A percentile compares a stretch with the other conserved stretches of the same genome.
Conservation (phyloP, 2,329 filamentous ascomycete genomes). For the Catunica adiposa region DNA sequence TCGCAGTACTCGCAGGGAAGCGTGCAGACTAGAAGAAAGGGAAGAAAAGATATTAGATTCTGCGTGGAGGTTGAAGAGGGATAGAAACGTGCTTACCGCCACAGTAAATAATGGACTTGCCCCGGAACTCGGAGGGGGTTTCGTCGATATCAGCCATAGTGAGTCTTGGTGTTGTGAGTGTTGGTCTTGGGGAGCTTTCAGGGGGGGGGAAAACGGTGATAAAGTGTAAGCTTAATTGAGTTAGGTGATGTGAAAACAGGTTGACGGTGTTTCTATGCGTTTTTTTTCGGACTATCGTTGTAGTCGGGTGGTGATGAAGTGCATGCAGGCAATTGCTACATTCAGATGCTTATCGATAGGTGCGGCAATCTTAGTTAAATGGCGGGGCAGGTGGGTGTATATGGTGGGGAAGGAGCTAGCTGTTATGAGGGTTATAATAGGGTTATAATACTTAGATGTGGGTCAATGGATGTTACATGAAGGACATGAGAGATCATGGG, state of each 20-base stretch:
- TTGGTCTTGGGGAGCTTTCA: neutral
- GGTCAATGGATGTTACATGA: too few species aligned
- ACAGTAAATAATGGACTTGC: slow-evolving; percentile 32
- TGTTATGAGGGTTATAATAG: too few species aligned
- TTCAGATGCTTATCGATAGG: neutral
- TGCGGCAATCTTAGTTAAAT: neutral
- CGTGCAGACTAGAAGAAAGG: slow-evolving; percentile 36
- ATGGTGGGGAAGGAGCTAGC: too few species aligned
- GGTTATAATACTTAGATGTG: too few species aligned
- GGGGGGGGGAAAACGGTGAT: too few species aligned
- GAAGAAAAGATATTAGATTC: neutral
- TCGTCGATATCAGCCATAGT: slow-evolving; percentile 13
- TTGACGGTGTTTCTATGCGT: too few species aligned
- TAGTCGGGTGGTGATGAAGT: neutral
- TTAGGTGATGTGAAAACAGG: too few species aligned
- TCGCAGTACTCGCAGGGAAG: slow-evolving; percentile 83
- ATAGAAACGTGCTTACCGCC: slow-evolving; percentile 33
- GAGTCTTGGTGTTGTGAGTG: slow-evolving; percentile 2
- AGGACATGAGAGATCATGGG: too few species aligned
- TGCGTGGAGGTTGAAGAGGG: neutral
- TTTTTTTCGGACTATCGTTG: too few species aligned
- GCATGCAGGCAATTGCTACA: neutral
- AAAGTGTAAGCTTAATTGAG: too few species aligned
- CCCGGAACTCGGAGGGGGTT: slow-evolving; percentile 11
- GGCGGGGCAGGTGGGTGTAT: neutral